Evolutionary conservation across 2,329 filamentous ascomycete species (phyloP).

Genomic region (Cadophora sp.): DNA sequence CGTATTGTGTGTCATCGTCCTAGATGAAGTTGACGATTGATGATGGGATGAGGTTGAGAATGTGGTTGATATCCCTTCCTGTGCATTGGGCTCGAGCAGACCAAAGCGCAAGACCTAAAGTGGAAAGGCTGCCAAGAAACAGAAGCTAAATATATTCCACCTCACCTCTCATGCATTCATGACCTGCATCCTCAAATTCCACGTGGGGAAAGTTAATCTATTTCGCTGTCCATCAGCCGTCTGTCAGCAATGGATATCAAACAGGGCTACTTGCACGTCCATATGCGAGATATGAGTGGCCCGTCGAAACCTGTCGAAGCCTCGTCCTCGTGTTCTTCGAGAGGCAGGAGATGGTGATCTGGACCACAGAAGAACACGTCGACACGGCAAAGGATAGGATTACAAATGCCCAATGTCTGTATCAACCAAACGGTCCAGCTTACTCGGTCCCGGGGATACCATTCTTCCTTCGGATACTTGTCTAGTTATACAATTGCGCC

Average conservation of each 20-base stretch:
- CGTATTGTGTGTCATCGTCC: neutral
- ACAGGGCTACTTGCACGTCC: neutral
- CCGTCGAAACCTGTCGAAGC: constrained; percentile 4
- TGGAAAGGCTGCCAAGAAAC: neutral
- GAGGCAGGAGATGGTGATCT: neutral
- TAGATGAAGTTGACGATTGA: neutral
- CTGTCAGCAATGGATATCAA: constrained; percentile 9
- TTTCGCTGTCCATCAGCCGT: constrained; percentile 3
- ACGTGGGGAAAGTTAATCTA: neutral
- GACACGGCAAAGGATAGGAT: neutral
- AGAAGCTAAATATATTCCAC: constrained; percentile 1
- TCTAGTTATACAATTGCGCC: neutral
- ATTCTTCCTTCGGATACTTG: neutral
- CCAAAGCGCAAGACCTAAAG: neutral
- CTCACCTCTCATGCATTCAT: neutral
- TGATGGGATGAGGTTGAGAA: neutral
- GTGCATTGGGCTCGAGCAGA: constrained; percentile 1
- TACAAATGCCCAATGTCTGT: neutral
- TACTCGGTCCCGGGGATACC: neutral
- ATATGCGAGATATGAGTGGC: neutral
- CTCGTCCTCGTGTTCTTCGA: neutral
- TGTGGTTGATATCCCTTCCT: neutral
- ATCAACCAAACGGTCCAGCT: neutral
- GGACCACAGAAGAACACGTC: neutral
- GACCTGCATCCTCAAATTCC: constrained; percentile 2